phyloP scores from a whole-genome alignment of 2,329 filamentous ascomycete species.

The Aureobasidium leucospermi region DNA sequence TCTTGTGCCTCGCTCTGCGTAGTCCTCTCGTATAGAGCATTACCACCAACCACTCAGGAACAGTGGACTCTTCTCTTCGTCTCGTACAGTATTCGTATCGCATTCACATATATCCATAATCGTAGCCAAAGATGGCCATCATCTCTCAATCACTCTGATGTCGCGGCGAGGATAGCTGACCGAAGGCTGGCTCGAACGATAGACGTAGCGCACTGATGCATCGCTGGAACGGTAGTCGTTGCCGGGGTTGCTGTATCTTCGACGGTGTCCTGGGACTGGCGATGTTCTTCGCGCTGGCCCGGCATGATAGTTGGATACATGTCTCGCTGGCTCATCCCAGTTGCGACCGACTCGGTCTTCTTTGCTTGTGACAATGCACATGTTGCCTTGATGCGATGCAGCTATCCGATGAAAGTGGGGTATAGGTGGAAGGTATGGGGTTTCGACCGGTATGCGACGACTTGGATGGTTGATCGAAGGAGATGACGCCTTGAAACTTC shows the following conservation, averaged over 20 bases:
- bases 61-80: too few species aligned
- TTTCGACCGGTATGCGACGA: not conserved
- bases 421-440: too few species aligned
- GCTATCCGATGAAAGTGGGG: not conserved
- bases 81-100: not conserved
- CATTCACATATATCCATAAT: constrained; percentile 1
- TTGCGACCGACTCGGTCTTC: constrained; percentile 18
- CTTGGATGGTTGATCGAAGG: not conserved
- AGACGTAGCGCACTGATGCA: not conserved
- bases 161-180: constrained; percentile 13
- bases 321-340: constrained; percentile 22
- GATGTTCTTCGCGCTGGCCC: constrained; percentile 17
- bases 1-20: constrained; percentile 22
- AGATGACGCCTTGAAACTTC: not conserved
- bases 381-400: constrained; percentile 12
- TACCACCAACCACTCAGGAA: not conserved
- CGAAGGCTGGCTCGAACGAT: constrained; percentile 20
- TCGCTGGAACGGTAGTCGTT: constrained; percentile 7
- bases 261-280: not conserved
- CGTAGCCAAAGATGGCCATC: constrained; percentile 25
- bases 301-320: constrained; percentile 26
- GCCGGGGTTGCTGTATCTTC: constrained; percentile 1
- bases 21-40: not conserved
- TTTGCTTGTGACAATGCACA: constrained; percentile 25
- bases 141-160: not conserved